Evolutionary conservation across 2,329 filamentous ascomycete genomes (phyloP), one percentile per base, ranked within the genome.

Genomic region (Xylariaceae sp.): DNA sequence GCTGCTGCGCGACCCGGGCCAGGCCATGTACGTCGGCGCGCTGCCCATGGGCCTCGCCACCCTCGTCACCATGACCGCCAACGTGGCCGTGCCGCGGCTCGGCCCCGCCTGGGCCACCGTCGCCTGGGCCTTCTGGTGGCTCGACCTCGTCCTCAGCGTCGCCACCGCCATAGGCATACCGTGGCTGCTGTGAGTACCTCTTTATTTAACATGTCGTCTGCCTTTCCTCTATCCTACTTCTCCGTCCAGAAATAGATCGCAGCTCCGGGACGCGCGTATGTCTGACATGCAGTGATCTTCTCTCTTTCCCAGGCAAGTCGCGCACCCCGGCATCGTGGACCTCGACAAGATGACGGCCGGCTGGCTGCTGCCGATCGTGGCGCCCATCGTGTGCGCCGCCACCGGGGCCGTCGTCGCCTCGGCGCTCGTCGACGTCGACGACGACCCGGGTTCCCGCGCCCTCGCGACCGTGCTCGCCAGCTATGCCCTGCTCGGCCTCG

Each of bases 31-130:
- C 44, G 58, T 86, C 3, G 80, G 74, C 0, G 80, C 76, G 0
- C 69, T 82, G 19, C 79, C 79, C 0, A 83, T 84, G 75, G 78
- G 69, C 0, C 69, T 84, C 37, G 73, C 77, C 0, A 83, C 79
- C 2, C 74, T 84, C 27, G 70, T 83, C 39, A 76, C 78, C 40
- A 77, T 79, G 68, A 72, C 76, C 52, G 64, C 77, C 10, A 40
- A 40, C 12, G 64, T 75, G 19, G 63, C 75, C 21, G 81, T 77
- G 51, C 62, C 70, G 6, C 70, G 23, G 69, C n/a, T 83, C 75
- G 78, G 77, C 75, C 1, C 45, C 5, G 12, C 62, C 11, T 72
- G 74, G 65, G 60, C 70, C n/a, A 58, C 68, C 40, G 54, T 74
- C 7, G 71, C 69, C 8, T 78, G 72, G 73, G 63, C 56, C 0